Base-by-base conservation (phyloP, 2,329 filamentous ascomycete species). In the Erysiphe pulchra region DNA sequence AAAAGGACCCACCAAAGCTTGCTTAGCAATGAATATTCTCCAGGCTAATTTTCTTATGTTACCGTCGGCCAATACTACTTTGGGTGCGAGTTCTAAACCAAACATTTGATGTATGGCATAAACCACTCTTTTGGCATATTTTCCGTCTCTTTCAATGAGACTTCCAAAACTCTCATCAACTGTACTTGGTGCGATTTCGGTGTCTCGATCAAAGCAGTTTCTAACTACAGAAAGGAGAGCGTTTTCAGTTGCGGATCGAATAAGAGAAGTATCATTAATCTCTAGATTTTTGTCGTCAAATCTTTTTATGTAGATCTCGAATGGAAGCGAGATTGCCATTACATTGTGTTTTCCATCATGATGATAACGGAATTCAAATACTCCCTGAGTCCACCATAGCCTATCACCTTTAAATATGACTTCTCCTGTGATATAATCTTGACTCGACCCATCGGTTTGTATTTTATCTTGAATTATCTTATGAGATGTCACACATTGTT, bases 51-150 rank as follows among this genome's bases (percentile, higher is more conserved):
- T 93, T 56, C 71, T 75, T 48, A 95, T 81, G 53, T 78, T 92
- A 6, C 90, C 84, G 63, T 98, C 90, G 0, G 86, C 85, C 45
- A 81, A 75, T 31, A 98, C 90, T 0, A 95, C 87, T 40, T 84
- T 83, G 0, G 86, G 79, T 1, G 90, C 83, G 57, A 98, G 86
- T 60, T 98, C 90, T 49, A 98, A 81, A 45, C 86, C 90, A 59
- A 98, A 92, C 85, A 94, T 94, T 59, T 92, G 81, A 51, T 82
- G 80, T 28, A 98, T 83, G 4, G 86, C 90, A 60, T 92, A 95
- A 0, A 95, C 86, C 11, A 95, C 80, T 38, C 90, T 68, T 61
- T 77, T 82, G 0, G 87, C 80, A 55, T 85, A 95, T 61, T 92
- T 94, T 50, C 78, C 74, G 52, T 94, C 81, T 20, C 85, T 68